Evolutionary conservation across 2,329 filamentous ascomycete genomes (phyloP).

Genomic region (Verticillium klebahnii): DNA sequence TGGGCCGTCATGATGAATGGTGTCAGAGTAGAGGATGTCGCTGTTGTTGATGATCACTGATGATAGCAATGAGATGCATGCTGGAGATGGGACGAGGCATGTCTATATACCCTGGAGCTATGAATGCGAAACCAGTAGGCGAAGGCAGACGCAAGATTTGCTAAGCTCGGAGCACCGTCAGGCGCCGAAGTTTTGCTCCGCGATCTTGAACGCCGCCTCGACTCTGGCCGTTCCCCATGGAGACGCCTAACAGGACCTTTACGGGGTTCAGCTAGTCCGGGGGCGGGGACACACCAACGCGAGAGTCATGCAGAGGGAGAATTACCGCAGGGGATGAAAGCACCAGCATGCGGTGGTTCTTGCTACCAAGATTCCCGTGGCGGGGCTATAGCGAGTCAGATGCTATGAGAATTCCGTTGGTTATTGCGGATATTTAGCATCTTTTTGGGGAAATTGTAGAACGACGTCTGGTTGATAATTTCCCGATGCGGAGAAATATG

Average conservation of each 20-base stretch:
- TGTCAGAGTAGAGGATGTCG: neutral
- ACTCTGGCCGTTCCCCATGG: neutral
- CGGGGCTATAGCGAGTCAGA: too few species aligned
- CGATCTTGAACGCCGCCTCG: neutral
- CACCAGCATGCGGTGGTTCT: too few species aligned
- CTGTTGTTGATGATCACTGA: neutral
- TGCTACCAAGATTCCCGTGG: too few species aligned
- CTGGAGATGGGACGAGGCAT: neutral
- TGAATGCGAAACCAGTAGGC: neutral
- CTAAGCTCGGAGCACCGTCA: neutral
- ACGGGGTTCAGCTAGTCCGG: neutral
- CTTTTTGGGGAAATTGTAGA: too few species aligned
- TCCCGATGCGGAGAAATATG: too few species aligned
- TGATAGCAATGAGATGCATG: neutral
- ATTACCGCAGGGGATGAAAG: too few species aligned
- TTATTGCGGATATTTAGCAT: too few species aligned
- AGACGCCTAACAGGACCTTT: neutral
- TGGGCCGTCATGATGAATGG: neutral
- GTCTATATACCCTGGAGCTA: neutral
- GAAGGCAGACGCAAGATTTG: neutral
- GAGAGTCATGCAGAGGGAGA: too few species aligned
- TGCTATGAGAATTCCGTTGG: too few species aligned
- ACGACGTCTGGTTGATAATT: too few species aligned
- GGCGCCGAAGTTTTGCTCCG: neutral
- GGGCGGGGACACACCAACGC: neutral